Evolutionary conservation across 192 early-diverging fungal genomes (phyloP).

Genomic region (Gonapodya sp.): DNA sequence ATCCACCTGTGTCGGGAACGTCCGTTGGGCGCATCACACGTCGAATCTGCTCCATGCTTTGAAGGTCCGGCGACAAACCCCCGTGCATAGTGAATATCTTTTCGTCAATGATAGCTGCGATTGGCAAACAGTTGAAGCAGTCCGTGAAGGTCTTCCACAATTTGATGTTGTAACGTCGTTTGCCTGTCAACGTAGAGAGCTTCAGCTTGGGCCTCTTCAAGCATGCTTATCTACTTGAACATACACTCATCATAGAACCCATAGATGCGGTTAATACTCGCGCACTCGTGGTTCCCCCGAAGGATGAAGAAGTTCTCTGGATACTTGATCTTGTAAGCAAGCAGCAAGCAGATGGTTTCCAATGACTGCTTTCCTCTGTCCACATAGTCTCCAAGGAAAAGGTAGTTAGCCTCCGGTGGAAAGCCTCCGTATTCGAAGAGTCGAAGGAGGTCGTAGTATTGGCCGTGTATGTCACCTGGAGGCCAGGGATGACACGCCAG

Average conservation of each 20-base stretch:
- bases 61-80: constrained; percentile 91
- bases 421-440: constrained; percentile 94
- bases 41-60: constrained; percentile 95
- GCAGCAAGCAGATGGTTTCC: constrained; percentile 93
- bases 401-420: constrained; percentile 91
- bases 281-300: constrained; percentile 97
- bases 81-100: constrained; percentile 99
- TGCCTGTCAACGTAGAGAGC: constrained; percentile 42
- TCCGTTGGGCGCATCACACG: constrained; percentile 96
- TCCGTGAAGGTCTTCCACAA: constrained; percentile 99
- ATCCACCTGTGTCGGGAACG: constrained; percentile 86
- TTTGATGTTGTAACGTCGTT: constrained; percentile 95
- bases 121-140: constrained; percentile 97
- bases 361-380: constrained; percentile 96
- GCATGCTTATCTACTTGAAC: background rate
- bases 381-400: constrained; percentile 97
- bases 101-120: constrained; percentile 95
- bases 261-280: constrained; percentile 93
- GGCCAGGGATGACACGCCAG: background rate
- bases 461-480: constrained; percentile 78
- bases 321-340: constrained; percentile 99
- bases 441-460: constrained; percentile 93
- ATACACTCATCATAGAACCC: constrained; percentile 98
- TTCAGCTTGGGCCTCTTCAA: background rate
- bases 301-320: constrained; percentile 99